Percentiles rank a stretch among this genome's conserved stretches.
Conservation (phyloP, 257 asterid genomes). For the Asclepias syriaca region DNA sequence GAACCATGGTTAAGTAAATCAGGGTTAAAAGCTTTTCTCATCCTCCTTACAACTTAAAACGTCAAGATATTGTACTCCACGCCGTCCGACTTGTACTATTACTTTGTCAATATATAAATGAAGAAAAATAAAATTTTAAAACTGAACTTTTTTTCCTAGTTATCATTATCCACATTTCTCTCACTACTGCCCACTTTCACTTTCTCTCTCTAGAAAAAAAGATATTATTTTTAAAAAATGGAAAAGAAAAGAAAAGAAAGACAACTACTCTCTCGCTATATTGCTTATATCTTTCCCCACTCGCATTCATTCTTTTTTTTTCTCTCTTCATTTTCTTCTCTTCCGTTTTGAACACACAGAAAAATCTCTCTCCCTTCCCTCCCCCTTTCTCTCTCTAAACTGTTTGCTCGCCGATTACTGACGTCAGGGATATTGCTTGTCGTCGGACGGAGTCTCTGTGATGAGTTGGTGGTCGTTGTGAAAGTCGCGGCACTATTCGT, state of each 20-base stretch:
- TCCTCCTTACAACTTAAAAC: constrained; percentile 7
- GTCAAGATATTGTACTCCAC: constrained; percentile 29
- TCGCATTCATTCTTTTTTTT: constrained; percentile 13
- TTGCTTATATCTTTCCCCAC: constrained; percentile 21
- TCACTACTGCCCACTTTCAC: constrained; percentile 20
- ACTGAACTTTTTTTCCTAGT: not conserved
- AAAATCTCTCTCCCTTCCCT: constrained; percentile 17
- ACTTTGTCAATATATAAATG: not conserved
- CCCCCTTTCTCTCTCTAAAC: constrained; percentile 28
- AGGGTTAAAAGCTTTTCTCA: constrained; percentile 35
- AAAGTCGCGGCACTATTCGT: not conserved
- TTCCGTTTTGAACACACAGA: constrained; percentile 14
- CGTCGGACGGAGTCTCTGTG: constrained; percentile 5
- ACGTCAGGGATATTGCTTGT: constrained; percentile 1
- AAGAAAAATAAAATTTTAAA: not conserved
- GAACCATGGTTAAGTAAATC: constrained; percentile 17
- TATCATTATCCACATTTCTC: constrained; percentile 24
- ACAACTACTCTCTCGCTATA: constrained; percentile 20
- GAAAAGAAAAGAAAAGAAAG: constrained; percentile 8
- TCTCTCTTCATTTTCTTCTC: constrained; percentile 17
- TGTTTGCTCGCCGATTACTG: constrained; percentile 14
- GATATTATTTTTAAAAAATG: not conserved
- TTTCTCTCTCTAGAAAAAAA: constrained; percentile 25
- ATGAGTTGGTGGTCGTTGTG: not conserved
- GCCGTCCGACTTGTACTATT: constrained; percentile 27